A percentile compares a stretch with the other conserved stretches of the same genome.
These are phyloP conservation scores for Hemisphaericaspora xylanilytica DNA, from an alignment of 1,139 yeast species.

Conservation along the genomic window DNA sequence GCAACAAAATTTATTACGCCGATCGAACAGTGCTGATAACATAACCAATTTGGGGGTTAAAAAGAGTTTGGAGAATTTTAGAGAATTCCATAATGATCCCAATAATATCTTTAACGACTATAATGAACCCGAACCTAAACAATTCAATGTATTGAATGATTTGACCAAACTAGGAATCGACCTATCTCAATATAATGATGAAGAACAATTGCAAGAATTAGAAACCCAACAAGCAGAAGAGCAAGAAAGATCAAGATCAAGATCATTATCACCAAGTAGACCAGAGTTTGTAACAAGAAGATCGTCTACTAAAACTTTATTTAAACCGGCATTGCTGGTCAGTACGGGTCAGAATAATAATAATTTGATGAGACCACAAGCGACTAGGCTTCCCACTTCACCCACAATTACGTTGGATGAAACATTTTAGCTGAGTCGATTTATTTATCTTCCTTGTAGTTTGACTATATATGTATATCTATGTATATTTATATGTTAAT, in stretches of 20 bases:
- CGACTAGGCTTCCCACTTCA: conserved; percentile 21
- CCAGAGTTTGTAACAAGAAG: conserved; percentile 17
- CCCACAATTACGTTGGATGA: conserved; percentile 46
- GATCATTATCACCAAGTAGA: conserved; percentile 7
- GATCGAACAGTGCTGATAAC: conserved; percentile 40
- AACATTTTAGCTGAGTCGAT: conserved; percentile 14
- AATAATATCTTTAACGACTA: conserved; percentile 18
- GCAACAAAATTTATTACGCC: conserved; percentile 41
- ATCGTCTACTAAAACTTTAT: conserved; percentile 36
- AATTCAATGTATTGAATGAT: conserved; percentile 27
- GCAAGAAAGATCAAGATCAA: conserved; percentile 3
- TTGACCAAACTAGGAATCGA: conserved; percentile 33
- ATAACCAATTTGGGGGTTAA: conserved; percentile 20
- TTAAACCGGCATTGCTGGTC: conserved; percentile 31
- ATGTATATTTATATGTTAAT: no score
- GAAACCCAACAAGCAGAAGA: conserved; percentile 11
- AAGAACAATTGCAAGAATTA: conserved; percentile 24
- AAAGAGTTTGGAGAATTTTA: conserved; percentile 27
- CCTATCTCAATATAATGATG: conserved; percentile 22
- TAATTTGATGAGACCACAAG: conserved; percentile 9
- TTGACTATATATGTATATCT: no score
- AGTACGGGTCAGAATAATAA: conserved; percentile 15
- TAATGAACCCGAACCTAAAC: conserved; percentile 41
- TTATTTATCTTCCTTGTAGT: no score
- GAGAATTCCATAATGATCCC: conserved; percentile 20